Percentiles rank a stretch among this genome's conserved stretches.
Conservation (phyloP, 495 filamentous ascomycete species). For the Friedmanniomyces simplex region DNA sequence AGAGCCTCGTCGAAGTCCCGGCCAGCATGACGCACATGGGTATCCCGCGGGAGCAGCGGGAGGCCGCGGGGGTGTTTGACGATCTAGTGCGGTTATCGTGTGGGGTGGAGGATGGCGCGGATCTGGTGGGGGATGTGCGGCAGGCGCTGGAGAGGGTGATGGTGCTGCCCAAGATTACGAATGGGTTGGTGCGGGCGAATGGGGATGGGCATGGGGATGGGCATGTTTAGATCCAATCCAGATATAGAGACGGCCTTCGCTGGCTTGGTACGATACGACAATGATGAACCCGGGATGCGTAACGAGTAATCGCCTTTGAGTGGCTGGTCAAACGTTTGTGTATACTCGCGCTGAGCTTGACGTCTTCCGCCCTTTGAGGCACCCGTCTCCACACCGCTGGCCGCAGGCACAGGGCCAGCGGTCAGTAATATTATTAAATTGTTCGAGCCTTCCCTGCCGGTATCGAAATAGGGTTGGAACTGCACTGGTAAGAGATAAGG, state of each 20-base stretch:
- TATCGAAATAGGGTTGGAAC: too few relatives aligned
- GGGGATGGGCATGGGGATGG: constrained; percentile 11
- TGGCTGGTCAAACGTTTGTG: too few relatives aligned
- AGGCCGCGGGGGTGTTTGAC: constrained; percentile 89
- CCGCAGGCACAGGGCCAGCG: too few relatives aligned
- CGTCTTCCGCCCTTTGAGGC: too few relatives aligned
- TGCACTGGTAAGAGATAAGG: too few relatives aligned
- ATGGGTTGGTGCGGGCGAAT: constrained; percentile 17
- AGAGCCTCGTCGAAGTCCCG: constrained; percentile 84
- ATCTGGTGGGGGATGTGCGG: constrained; percentile 73
- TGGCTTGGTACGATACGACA: too few relatives aligned
- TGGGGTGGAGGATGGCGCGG: constrained; percentile 83
- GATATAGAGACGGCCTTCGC: background rate
- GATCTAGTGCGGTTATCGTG: constrained; percentile 92
- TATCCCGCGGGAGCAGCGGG: constrained; percentile 80
- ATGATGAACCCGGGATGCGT: too few relatives aligned
- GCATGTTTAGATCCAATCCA: background rate
- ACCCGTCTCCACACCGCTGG: too few relatives aligned
- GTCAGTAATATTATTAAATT: too few relatives aligned
- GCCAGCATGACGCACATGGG: constrained; percentile 93
- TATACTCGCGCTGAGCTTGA: too few relatives aligned
- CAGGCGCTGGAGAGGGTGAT: constrained; percentile 74
- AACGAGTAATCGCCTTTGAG: too few relatives aligned
- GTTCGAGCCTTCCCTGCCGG: too few relatives aligned
- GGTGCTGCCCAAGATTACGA: constrained; percentile 36